Conservation (phyloP, 192 early-diverging fungal species). For the Coemansia sp. region DNA sequence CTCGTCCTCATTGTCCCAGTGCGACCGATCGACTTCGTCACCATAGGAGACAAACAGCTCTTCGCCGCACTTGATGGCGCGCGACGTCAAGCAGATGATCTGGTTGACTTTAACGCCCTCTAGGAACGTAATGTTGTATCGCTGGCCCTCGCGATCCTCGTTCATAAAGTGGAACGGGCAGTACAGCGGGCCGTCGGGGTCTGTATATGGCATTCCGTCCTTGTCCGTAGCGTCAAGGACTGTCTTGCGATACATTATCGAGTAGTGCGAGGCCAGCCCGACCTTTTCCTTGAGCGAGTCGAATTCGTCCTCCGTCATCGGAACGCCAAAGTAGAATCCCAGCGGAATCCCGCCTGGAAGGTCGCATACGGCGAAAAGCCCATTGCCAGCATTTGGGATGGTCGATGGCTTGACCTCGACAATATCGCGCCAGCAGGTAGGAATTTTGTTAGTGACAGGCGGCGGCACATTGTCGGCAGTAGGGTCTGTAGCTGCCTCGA, state of each 20-base stretch:
- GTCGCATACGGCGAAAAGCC: slow-evolving; percentile 72
- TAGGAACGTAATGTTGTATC: slow-evolving; percentile 68
- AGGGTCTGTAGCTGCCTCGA: background rate
- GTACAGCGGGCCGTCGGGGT: slow-evolving; percentile 61
- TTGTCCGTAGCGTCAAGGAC: slow-evolving; percentile 91
- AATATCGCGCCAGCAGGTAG: slow-evolving; percentile 61
- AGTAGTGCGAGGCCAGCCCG: slow-evolving; percentile 81
- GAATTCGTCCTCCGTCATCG: slow-evolving; percentile 95
- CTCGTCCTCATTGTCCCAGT: slow-evolving; percentile 58
- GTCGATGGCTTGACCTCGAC: slow-evolving; percentile 65
- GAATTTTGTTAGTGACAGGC: slow-evolving; percentile 41
- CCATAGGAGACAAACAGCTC: slow-evolving; percentile 92
- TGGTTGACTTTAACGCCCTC: slow-evolving; percentile 86
- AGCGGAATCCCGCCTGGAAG: slow-evolving; percentile 75
- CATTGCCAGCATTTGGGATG: slow-evolving; percentile 73
- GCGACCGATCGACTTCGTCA: slow-evolving; percentile 74
- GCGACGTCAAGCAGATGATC: slow-evolving; percentile 77
- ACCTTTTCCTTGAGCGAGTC: slow-evolving; percentile 84
- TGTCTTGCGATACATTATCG: slow-evolving; percentile 89
- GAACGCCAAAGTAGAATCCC: slow-evolving; percentile 96
- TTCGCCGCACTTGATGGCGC: slow-evolving; percentile 71
- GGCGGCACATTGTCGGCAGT: background rate
- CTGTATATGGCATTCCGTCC: slow-evolving; percentile 71
- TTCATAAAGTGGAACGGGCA: slow-evolving; percentile 98
- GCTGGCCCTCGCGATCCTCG: slow-evolving; percentile 56